Conservation (phyloP, 768 basidiomycete genomes). For the Tylopilus intermedius region DNA sequence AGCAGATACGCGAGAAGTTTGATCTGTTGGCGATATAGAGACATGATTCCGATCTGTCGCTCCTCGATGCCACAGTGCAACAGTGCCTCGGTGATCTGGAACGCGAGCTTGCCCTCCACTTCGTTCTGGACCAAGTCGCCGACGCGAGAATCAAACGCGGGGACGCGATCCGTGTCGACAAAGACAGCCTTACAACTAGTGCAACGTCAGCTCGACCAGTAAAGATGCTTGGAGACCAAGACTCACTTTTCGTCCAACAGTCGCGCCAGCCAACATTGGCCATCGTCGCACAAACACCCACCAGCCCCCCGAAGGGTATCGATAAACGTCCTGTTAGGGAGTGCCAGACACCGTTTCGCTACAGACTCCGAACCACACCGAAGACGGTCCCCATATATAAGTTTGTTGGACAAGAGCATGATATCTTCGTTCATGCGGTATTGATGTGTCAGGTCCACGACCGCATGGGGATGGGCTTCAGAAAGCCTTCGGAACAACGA, state of each 20-base stretch:
- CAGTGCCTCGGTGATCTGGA: slow-evolving; percentile 65
- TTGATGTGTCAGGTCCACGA: slow-evolving; percentile 81
- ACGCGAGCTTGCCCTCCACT: slow-evolving; percentile 65
- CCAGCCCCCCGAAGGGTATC: slow-evolving; percentile 37
- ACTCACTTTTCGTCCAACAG: slow-evolving; percentile 61
- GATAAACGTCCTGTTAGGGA: slow-evolving; percentile 48
- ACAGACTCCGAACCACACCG: slow-evolving; percentile 74
- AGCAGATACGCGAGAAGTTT: slow-evolving; percentile 76
- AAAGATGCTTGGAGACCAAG: not conserved
- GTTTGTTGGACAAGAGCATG: slow-evolving; percentile 82
- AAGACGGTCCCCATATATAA: slow-evolving; percentile 77
- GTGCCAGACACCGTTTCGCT: slow-evolving; percentile 49
- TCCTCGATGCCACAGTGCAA: slow-evolving; percentile 58
- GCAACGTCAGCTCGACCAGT: not conserved
- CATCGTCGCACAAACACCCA: slow-evolving; percentile 28
- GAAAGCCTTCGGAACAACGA: slow-evolving; percentile 88
- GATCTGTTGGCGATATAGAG: slow-evolving; percentile 92
- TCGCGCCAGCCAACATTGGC: slow-evolving; percentile 66
- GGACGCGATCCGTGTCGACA: slow-evolving; percentile 83
- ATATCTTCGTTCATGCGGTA: slow-evolving; percentile 98
- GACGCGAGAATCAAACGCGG: slow-evolving; percentile 73
- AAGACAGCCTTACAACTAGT: slow-evolving; percentile 81
- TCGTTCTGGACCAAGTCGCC: slow-evolving; percentile 91
- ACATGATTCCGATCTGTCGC: slow-evolving; percentile 80
- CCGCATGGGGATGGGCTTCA: slow-evolving; percentile 78